Conservation (phyloP, 768 basidiomycete genomes). For the Russula brevipes region DNA sequence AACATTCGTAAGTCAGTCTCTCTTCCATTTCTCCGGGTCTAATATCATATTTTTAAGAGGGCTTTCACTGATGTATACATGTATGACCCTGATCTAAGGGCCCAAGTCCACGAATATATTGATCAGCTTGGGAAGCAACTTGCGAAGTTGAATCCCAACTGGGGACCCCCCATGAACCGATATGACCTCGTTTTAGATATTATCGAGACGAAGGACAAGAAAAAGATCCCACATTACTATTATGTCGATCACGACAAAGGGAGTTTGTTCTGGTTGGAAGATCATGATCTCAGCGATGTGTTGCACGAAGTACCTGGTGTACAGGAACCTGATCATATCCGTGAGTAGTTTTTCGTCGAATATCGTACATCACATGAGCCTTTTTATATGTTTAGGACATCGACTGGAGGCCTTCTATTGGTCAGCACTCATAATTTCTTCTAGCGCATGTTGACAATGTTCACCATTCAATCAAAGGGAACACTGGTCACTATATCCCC, state of each 20-base stretch:
- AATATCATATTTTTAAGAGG: background rate
- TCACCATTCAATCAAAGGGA: background rate
- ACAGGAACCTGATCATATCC: constrained; percentile 4
- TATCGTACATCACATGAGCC: background rate
- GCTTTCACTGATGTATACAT: constrained; percentile 18
- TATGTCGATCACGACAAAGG: constrained; percentile 5
- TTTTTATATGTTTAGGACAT: background rate
- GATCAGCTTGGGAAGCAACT: background rate
- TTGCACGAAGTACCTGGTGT: background rate
- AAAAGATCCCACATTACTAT: constrained; percentile 8
- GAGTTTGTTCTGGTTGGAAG: constrained; percentile 6
- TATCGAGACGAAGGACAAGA: background rate
- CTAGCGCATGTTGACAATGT: background rate
- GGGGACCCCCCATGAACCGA: background rate
- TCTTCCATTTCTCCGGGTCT: background rate
- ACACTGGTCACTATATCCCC: constrained; percentile 20
- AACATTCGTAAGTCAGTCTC: background rate
- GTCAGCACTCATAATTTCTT: background rate
- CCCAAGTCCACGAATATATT: background rate
- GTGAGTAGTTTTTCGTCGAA: constrained; percentile 2
- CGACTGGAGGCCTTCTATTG: constrained; percentile 15
- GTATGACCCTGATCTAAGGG: constrained; percentile 4
- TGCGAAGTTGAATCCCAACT: background rate
- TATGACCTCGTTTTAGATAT: constrained; percentile 15
- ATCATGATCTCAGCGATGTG: background rate